A percentile compares a stretch with the other conserved stretches of the same genome.
Conservation (phyloP, 495 filamentous ascomycete species). For the Margaritispora aquatica region DNA sequence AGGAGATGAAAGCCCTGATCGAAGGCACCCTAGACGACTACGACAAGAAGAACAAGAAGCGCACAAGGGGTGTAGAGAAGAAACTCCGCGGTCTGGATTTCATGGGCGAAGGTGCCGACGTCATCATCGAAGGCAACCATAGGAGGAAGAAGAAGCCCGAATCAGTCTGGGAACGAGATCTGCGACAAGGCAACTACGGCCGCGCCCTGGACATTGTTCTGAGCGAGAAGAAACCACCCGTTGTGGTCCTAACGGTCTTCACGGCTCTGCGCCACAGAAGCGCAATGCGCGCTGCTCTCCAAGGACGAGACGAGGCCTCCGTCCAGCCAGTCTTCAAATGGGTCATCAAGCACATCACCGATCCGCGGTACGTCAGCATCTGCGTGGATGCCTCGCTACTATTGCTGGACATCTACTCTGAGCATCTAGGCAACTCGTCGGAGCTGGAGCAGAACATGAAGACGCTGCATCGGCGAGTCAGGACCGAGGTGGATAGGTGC, state of each 20-base stretch:
- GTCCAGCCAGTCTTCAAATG: slow-evolving; percentile 80
- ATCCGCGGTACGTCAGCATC: slow-evolving; percentile 70
- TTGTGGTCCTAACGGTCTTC: slow-evolving; percentile 66
- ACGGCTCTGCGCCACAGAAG: slow-evolving; percentile 82
- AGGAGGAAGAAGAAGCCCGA: slow-evolving; percentile 50
- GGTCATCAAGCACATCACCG: slow-evolving; percentile 68
- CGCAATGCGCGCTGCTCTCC: slow-evolving; percentile 74
- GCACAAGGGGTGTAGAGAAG: slow-evolving; percentile 63
- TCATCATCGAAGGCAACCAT: slow-evolving; percentile 75
- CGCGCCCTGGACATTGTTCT: slow-evolving; percentile 76
- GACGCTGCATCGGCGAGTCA: slow-evolving; percentile 59
- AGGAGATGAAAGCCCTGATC: slow-evolving; percentile 80
- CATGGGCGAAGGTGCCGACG: slow-evolving; percentile 78
- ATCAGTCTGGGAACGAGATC: slow-evolving; percentile 69
- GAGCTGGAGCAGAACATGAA: slow-evolving; percentile 64
- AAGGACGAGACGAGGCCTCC: slow-evolving; percentile 73
- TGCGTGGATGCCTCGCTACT: slow-evolving; percentile 75
- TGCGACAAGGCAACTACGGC: slow-evolving; percentile 72
- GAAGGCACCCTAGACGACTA: slow-evolving; percentile 67
- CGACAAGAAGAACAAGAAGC: slow-evolving; percentile 53
- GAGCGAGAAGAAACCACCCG: slow-evolving; percentile 41
- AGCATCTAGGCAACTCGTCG: slow-evolving; percentile 65
- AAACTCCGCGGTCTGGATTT: slow-evolving; percentile 71
- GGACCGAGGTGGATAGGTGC: slow-evolving; percentile 69
- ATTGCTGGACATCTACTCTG: slow-evolving; percentile 79